Base-by-base conservation (phyloP, 148 eudicot genomes). In the Fallopia convolvulus region DNA sequence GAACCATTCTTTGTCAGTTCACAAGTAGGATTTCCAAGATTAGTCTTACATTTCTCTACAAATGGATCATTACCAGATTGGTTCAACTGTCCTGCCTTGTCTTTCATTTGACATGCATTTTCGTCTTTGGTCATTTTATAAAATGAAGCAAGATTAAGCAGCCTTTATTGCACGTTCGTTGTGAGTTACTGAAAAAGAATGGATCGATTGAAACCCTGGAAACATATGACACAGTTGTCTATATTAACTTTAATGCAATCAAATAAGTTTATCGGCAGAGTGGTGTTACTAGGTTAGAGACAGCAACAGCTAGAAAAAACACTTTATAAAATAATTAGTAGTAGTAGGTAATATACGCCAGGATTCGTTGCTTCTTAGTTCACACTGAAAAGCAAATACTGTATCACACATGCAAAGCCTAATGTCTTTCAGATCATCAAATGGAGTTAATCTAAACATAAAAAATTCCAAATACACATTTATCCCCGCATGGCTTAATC, bases 61-160 rank as follows among this genome's bases (percentile, higher is more conserved):
- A 60, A 36, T 14, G 72, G 60, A 20, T 72, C 18, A 63, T 2
- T 11, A 41, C 21, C 48, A 50, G 17, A 71, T 36, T 39, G 42
- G 18, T 40, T 30, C 18, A 49, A 32, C 0, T 15, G 65, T 55
- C 41, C 36, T 36, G 39, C 66, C 66, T 58, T 63, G 36, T 41
- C 75, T 46, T 8, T 44, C 21, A 46, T n/a, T n/a, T 73, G 75
- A 41, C 75, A 46, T n/a, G 75, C 55, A 46, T 73, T 21, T 48
- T n/a, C 15, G 12, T 30, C 33, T 73, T 73, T 55, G 47, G 50
- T 20, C 32, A 21, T 73, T 41, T 46, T 21, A 44, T 48, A 46
- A 17, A 42, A 21, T 73, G 75, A 73, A 63, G 39, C 39, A 11
- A 26, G 70, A 26, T 30, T 63, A 63, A 63, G 39, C 23, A 30